Evolutionary conservation across 352 stramenopile genomes (phyloP).

Genomic region (Phytophthora tentaculata): DNA sequence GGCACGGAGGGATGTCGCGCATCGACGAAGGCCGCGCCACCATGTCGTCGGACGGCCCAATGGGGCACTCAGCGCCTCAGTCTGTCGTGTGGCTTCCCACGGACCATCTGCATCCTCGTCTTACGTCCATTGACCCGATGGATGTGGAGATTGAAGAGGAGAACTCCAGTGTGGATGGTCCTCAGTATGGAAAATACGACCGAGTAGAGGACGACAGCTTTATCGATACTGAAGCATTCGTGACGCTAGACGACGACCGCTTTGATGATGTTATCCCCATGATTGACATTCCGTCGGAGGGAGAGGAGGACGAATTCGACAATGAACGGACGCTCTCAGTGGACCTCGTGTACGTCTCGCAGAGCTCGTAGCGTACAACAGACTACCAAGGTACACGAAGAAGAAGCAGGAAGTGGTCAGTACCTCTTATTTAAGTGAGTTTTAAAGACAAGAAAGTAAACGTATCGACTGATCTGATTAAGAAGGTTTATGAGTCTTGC

Average conservation of each 20-base stretch:
- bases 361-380: conserved; percentile 23
- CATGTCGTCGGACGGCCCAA: conserved; percentile 40
- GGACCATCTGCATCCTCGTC: conserved; percentile 31
- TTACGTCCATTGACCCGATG: conserved; percentile 25
- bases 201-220: conserved; percentile 33
- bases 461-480: not conserved
- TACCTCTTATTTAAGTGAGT: conserved; percentile 41
- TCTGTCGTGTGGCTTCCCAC: conserved; percentile 40
- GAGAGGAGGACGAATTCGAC: conserved; percentile 41
- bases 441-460: conserved; percentile 9
- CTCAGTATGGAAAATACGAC: conserved; percentile 19
- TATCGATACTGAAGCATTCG: conserved; percentile 39
- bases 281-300: conserved; percentile 47
- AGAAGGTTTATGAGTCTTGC: conserved; percentile 11
- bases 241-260: conserved; percentile 33
- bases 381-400: conserved; percentile 11
- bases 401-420: conserved; percentile 17
- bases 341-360: conserved; percentile 25
- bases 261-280: conserved; percentile 38
- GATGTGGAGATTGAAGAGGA: conserved; percentile 30
- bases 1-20: conserved; percentile 31
- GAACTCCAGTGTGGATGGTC: conserved; percentile 3
- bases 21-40: conserved; percentile 48
- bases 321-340: conserved; percentile 23
- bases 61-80: conserved; percentile 20